Evolutionary conservation across 345 rosid genomes (phyloP).

Genomic region (Atalantia buxifolia): DNA sequence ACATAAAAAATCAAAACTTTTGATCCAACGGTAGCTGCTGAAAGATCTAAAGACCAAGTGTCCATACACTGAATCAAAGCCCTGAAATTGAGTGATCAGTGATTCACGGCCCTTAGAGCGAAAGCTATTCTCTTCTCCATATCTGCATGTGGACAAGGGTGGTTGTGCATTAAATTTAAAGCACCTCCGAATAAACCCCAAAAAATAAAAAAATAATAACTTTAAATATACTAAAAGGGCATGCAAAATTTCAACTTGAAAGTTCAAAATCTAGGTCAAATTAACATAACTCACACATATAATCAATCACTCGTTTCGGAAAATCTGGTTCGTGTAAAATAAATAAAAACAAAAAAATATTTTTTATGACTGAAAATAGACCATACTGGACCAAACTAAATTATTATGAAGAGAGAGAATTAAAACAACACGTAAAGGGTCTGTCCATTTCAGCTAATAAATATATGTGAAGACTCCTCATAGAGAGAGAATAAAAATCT

Average conservation of each 20-base stretch:
- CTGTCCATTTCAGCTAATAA: slow-evolving; percentile 21
- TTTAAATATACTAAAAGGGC: not conserved
- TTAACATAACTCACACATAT: not conserved
- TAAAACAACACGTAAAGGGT: slow-evolving; percentile 13
- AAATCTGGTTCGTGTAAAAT: slow-evolving; percentile 16
- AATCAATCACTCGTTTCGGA: not conserved
- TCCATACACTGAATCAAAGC: slow-evolving; percentile 8
- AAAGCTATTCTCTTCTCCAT: slow-evolving; percentile 17
- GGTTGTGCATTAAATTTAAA: slow-evolving; percentile 27
- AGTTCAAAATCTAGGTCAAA: slow-evolving; percentile 9
- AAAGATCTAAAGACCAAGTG: slow-evolving; percentile 8
- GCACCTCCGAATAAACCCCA: not conserved
- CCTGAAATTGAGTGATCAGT: not conserved
- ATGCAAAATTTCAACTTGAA: slow-evolving; percentile 5
- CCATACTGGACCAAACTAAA: slow-evolving; percentile 1
- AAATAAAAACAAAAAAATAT: not conserved
- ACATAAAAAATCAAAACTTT: slow-evolving; percentile 26
- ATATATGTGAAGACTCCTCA: not conserved
- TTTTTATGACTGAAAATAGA: slow-evolving; percentile 15
- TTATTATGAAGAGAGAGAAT: slow-evolving; percentile 11
- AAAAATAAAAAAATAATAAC: not conserved
- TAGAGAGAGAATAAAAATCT: not conserved
- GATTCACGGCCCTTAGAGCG: slow-evolving; percentile 14
- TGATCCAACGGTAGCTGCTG: slow-evolving; percentile 6
- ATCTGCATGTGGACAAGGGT: slow-evolving; percentile 47